Base-by-base conservation (phyloP, 768 basidiomycete genomes). In the Russula ochroleuca region DNA sequence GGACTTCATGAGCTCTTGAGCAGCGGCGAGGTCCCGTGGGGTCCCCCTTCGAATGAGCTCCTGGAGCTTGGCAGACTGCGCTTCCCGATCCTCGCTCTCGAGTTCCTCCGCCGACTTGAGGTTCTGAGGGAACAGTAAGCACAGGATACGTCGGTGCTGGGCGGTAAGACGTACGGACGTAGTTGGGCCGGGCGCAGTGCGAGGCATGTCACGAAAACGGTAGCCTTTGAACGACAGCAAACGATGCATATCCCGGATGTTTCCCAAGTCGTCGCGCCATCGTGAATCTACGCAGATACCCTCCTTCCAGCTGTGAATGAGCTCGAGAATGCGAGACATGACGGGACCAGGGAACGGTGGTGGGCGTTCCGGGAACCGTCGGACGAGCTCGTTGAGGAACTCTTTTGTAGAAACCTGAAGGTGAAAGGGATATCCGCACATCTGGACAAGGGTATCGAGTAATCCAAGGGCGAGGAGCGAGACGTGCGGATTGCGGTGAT, bases 231-330 rank as follows among this genome's bases (percentile, higher is more conserved):
- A 98, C 7, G 86, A 88, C 69, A 99, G 74, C 59, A 99, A 74
- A 25, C 96, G 79, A 74, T 98, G 92, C 97, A 99, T 99, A 76
- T 99, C 97, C 68, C 96, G 76, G 63, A 99, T 97, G 70, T 98
- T 98, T 10, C 92, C 92, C 52, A 99, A 78, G 75, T 98, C 96
- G 63, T 98, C 97, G 73, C 92, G 93, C 86, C 93, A 95, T 72
- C 95, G 85, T 51, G 89, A 91, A 37, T 90, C 87, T 0, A 78
- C 72, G 71, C 96, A 98, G 50, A 99, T 90, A 3, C 87, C 87
- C 72, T 95, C 92, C 77, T 94, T 97, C 97, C 97, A 99, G 54
- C 81, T 79, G 67, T 96, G 85, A 47, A 99, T 94, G 65, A 96
- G 80, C 69, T 97, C 95, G 43, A 99, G 79, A 67, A 97, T 95